These are phyloP conservation scores for Aspergillus homomorphus DNA, from an alignment of 495 filamentous ascomycete species.

Conservation along the genomic window DNA sequence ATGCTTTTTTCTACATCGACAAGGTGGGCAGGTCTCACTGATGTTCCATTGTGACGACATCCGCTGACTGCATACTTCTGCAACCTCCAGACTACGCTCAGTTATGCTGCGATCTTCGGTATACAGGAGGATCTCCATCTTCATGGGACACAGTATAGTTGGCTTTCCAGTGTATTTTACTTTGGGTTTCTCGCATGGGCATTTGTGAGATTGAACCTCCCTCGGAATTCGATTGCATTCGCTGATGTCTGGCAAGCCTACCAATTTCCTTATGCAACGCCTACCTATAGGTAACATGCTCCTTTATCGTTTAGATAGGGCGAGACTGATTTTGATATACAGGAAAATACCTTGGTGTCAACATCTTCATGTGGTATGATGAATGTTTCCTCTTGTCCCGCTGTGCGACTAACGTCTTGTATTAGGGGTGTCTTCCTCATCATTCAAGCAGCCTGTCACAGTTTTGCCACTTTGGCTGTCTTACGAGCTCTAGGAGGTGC, in stretches of 20 bases:
- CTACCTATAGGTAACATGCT: conserved; percentile 48
- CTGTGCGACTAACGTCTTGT: background rate
- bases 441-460: conserved; percentile 53
- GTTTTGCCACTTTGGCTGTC: conserved; percentile 50
- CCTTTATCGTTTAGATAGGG: too few relatives aligned
- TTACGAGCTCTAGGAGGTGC: conserved; percentile 52
- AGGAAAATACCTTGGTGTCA: conserved; percentile 55
- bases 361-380: conserved; percentile 56
- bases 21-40: conserved; percentile 35
- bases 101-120: conserved; percentile 58
- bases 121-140: conserved; percentile 49
- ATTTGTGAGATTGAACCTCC: conserved; percentile 21
- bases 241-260: conserved; percentile 26
- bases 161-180: conserved; percentile 50
- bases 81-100: conserved; percentile 48
- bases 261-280: conserved; percentile 54
- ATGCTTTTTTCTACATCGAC: conserved; percentile 60
- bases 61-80: conserved; percentile 8
- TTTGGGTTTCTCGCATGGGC: conserved; percentile 50
- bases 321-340: conserved; percentile 14
- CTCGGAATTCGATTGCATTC: background rate
- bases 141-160: conserved; percentile 48
- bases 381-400: background rate
- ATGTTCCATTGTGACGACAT: background rate
- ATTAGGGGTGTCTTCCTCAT: conserved; percentile 53